phyloP scores from a whole-genome alignment of 108 stramenopile genomes.

The Phaeodactylum tricornutum region DNA sequence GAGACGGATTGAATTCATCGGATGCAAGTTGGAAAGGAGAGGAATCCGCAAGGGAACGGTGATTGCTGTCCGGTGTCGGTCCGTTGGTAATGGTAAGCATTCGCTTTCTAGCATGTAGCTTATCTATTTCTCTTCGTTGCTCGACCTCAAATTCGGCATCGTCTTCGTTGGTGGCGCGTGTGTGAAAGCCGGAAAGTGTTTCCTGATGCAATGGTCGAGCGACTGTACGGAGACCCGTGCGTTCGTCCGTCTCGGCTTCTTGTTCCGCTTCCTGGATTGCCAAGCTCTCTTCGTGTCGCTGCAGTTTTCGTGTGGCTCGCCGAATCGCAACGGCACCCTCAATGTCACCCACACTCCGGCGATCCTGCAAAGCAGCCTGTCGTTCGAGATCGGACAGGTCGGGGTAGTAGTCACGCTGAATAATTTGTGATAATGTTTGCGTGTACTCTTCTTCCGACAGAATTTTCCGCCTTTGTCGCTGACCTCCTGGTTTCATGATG shows the following conservation, averaged over 20 bases:
- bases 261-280: conserved; percentile 17
- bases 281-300: conserved; percentile 36
- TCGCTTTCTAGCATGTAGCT: background rate
- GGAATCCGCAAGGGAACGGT: too few relatives aligned
- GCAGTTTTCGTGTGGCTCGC: conserved; percentile 36
- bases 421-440: conserved; percentile 46
- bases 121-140: conserved; percentile 36
- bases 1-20: conserved; percentile 1
- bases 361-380: conserved; percentile 24
- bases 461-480: conserved; percentile 49
- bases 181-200: conserved; percentile 64
- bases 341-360: conserved; percentile 42
- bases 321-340: conserved; percentile 54
- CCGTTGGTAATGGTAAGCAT: too few relatives aligned
- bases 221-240: conserved; percentile 16
- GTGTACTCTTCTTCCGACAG: conserved; percentile 72
- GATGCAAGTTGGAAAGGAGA: background rate
- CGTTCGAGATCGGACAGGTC: conserved; percentile 29
- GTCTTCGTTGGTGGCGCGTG: conserved; percentile 69
- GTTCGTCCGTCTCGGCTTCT: background rate
- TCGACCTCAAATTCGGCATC: conserved; percentile 68
- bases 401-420: conserved; percentile 68
- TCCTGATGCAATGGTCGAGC: conserved; percentile 50
- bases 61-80: too few relatives aligned
- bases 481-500: too few relatives aligned